Evolutionary conservation across 306 rosid genomes (phyloP).

Genomic region (Astragalus glycyphyllos): DNA sequence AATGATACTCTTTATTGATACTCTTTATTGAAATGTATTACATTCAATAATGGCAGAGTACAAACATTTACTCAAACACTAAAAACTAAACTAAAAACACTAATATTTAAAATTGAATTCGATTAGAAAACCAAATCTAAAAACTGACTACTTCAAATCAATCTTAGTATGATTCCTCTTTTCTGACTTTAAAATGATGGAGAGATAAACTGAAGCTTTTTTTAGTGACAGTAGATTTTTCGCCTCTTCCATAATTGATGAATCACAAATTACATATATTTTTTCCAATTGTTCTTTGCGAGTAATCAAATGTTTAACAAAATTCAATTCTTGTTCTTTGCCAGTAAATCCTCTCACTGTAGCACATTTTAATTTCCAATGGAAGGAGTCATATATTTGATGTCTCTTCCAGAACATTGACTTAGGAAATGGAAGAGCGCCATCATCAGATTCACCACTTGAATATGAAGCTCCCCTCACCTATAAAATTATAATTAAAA

Average conservation of each 20-base stretch:
- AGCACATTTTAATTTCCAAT: conserved; percentile 19
- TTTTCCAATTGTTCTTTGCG: neutral
- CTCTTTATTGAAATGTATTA: no score
- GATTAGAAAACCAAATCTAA: no score
- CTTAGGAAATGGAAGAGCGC: neutral
- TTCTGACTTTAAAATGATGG: neutral
- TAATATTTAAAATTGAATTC: no score
- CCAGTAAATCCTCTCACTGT: conserved; percentile 8
- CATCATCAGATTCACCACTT: neutral
- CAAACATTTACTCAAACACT: no score
- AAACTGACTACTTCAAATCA: no score
- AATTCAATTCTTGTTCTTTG: conserved; percentile 33
- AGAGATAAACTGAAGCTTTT: conserved; percentile 24
- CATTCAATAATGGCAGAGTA: no score
- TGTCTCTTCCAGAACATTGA: conserved; percentile 25
- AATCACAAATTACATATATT: conserved; percentile 18
- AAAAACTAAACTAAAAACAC: no score
- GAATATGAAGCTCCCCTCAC: neutral
- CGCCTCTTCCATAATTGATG: neutral
- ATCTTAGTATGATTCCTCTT: no score
- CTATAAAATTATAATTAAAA: neutral
- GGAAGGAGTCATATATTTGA: conserved; percentile 3
- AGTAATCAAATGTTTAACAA: conserved; percentile 34
- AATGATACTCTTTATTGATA: no score
- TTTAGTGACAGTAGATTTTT: neutral